Conservation (phyloP, 106 monocot genomes). For the Allium sativum region DNA sequence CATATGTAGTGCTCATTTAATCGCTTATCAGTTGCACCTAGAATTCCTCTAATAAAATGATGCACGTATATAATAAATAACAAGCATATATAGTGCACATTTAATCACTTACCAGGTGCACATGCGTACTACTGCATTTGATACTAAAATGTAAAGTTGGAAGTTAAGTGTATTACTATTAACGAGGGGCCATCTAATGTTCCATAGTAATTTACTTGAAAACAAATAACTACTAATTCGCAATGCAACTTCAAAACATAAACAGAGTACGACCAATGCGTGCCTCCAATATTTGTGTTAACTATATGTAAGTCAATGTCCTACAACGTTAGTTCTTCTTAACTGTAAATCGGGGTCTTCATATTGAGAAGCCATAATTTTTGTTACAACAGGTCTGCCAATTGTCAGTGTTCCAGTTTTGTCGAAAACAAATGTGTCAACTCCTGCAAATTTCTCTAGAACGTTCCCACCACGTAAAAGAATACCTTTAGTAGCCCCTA, state of each 20-base stretch:
- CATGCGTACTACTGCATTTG: background rate
- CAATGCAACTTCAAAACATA: background rate
- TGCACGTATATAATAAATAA: no score
- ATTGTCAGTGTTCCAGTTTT: conserved; percentile 93
- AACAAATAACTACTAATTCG: background rate
- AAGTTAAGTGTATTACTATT: background rate
- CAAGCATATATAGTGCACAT: no score
- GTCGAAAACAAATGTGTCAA: conserved; percentile 89
- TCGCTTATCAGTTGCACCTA: no score
- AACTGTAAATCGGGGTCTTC: conserved; percentile 34
- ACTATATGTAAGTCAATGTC: background rate
- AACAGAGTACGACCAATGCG: background rate
- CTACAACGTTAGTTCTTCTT: conserved; percentile 17
- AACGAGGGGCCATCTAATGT: background rate
- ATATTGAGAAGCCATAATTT: conserved; percentile 29
- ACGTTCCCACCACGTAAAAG: conserved; percentile 94
- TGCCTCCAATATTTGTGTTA: background rate
- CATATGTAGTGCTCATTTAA: no score
- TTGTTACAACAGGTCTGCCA: conserved; percentile 81
- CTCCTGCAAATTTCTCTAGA: conserved; percentile 86
- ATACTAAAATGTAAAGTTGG: background rate
- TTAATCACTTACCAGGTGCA: no score
- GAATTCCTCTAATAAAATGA: no score
- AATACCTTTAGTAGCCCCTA: conserved; percentile 85
- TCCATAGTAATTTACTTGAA: background rate